Base-by-base conservation (phyloP, 2,329 filamentous ascomycete species). In the Stagonosporopsis tanaceti region DNA sequence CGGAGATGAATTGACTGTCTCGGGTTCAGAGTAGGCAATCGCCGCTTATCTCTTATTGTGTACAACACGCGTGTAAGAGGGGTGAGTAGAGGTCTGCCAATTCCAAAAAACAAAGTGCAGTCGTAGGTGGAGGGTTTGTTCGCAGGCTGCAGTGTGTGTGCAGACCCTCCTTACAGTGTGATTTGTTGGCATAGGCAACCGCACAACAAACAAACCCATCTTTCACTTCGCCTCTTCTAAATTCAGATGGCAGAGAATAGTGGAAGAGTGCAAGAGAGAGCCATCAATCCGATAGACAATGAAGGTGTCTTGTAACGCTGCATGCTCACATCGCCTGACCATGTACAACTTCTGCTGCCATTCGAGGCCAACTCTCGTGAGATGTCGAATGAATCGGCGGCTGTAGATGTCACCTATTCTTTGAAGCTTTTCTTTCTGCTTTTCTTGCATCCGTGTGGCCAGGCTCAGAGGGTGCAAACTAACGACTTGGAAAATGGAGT, bases 171-270 rank as follows among this genome's bases (percentile, higher is more conserved):
- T 32, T 34, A 37, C 37, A 52, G 45, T 14, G 15, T 34, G 35
- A n/a, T 39, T 12, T 27, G 53, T 55, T 53, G 61, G 40, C 47
- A 55, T 25, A 42, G 60, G 61, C 66, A 62, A 61, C 64, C 34
- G 37, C 58, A 63, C 47, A 69, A 57, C 62, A 67, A 67, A 67
- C 61, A 47, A 45, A 41, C 50, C 28, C 17, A 37, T 28, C 54
- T 45, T 53, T 62, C 60, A 65, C 63, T 24, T 53, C 57, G 25
- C 35, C 44, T 20, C 20, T 45, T 40, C 3, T 42, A 28, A 38
- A 38, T 27, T 40, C 37, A 32, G 51, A 54, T 14, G 51, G n/a
- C 42, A 41, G 5, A 22, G 15, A 38, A 40, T 8, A 41, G 11
- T 3, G n/a, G 25, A 24, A n/a, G 2, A 11, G 24, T 41, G 14